Conservation (phyloP, 495 filamentous ascomycete species). For the Talaromyces thailandensis region DNA sequence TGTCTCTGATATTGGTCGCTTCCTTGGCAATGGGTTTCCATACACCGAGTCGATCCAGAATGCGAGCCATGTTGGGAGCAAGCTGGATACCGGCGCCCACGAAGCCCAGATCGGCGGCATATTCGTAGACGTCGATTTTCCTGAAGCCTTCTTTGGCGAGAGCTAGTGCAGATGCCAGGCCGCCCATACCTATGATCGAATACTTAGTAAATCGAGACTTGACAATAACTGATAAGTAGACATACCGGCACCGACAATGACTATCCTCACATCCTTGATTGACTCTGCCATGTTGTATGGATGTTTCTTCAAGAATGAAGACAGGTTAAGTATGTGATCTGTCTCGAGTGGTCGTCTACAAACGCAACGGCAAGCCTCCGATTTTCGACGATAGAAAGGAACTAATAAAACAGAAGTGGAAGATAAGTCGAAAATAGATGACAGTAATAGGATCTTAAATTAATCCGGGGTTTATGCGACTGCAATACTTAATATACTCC, state of each 20-base stretch:
- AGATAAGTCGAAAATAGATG: not conserved
- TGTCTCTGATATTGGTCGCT: constrained; percentile 44
- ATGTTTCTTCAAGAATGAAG: not conserved
- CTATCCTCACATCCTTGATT: constrained; percentile 32
- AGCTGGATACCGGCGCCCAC: constrained; percentile 79
- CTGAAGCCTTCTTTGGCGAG: constrained; percentile 67
- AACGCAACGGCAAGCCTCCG: not conserved
- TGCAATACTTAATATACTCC: not conserved
- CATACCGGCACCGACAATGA: constrained; percentile 33
- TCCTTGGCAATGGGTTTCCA: constrained; percentile 61
- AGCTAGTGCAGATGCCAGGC: constrained; percentile 60
- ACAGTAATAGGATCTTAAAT: not conserved
- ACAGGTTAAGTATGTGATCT: not conserved
- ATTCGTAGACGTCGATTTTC: constrained; percentile 64
- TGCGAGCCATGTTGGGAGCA: constrained; percentile 69
- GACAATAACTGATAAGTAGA: not conserved
- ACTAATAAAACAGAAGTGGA: not conserved
- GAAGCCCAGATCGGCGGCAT: constrained; percentile 65
- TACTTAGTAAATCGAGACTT: not conserved
- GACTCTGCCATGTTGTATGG: constrained; percentile 16
- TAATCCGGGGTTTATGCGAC: not conserved
- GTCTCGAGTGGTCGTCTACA: not conserved
- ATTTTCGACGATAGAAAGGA: not conserved
- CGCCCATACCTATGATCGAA: constrained; percentile 59
- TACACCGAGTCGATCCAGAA: constrained; percentile 59